Conservation (phyloP, 306 rosid species). For the Luffa acutangula region DNA sequence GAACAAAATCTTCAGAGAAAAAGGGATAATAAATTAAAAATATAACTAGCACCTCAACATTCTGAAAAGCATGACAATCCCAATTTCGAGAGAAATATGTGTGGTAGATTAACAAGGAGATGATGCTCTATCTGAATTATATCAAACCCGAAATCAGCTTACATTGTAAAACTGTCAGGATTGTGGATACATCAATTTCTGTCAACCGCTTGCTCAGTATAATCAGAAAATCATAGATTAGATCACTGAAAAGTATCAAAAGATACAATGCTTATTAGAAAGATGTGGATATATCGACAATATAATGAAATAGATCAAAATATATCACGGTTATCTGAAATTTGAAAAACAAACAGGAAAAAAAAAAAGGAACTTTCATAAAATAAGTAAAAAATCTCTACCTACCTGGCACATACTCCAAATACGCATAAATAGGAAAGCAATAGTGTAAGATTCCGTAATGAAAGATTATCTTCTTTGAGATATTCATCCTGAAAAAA, state of each 20-base stretch:
- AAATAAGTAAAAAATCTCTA: not conserved
- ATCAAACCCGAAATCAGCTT: constrained; percentile 20
- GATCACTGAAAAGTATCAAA: constrained; percentile 53
- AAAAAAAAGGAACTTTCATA: not conserved
- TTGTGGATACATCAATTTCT: constrained; percentile 78
- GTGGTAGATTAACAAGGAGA: not conserved
- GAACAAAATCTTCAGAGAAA: not conserved
- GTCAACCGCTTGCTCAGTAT: constrained; percentile 63
- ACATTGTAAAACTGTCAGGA: constrained; percentile 66
- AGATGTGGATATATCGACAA: not conserved
- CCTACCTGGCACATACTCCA: constrained; percentile 84
- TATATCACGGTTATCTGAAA: not conserved
- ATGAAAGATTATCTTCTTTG: constrained; percentile 69
- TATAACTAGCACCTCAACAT: not conserved
- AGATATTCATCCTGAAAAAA: constrained; percentile 58
- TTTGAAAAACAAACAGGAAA: not conserved
- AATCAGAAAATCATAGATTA: constrained; percentile 66
- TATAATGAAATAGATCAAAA: not conserved
- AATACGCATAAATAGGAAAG: constrained; percentile 67
- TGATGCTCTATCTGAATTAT: not conserved
- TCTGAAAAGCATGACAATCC: not conserved
- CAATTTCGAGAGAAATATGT: not conserved
- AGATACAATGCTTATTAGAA: constrained; percentile 21
- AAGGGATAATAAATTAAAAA: not conserved
- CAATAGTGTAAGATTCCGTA: constrained; percentile 73